Evolutionary conservation across 148 eudicot genomes (phyloP), one percentile per base, ranked within the genome.

Genomic region (Rhododendron vialii): DNA sequence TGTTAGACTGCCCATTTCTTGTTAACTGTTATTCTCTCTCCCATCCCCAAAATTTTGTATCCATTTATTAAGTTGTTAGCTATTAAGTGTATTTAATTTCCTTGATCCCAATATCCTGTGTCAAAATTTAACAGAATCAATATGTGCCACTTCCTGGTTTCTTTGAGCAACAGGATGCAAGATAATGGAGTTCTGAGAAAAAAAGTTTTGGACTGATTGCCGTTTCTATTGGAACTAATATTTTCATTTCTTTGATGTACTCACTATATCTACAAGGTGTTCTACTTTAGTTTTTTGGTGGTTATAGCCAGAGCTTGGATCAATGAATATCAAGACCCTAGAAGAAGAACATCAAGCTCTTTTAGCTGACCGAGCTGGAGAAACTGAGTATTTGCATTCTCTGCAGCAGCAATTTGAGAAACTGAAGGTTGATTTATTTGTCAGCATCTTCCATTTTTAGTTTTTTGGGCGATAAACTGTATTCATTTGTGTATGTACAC

Each of bases 281-380:
- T 67, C 65, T 69, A 12, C 71, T 76, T 76, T 36, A 53, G 36
- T 55, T 13, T 33, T 78, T 57, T 86, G 45, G 82, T 82, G 84
- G 79, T 80, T 90, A 69, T 92, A 96, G 98, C 90, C 92, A 69
- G 94, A 94, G 89, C 90, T 94, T 10, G 87, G 81, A 86, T 86
- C 91, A 36, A 89, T 91, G 91, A 91, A 93, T 87, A 35, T 63
- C 26, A 86, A 63, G 83, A 88, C 89, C 76, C 88, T 96, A 88
- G 93, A 94, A 90, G 96, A 93, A 87, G 95, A 96, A 85, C 88
- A 88, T 76, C 92, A 90, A 86, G 95, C 93, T 84, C 89, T 93
- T 69, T 41, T 92, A 87, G 93, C 95, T 63, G 98, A 96, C 89
- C 95, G 90, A 82, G 91, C 88, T 89, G 96, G 93, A 78, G 98